phyloP scores from a whole-genome alignment of 768 basidiomycete genomes.

The Leccinum disarticulatum region DNA sequence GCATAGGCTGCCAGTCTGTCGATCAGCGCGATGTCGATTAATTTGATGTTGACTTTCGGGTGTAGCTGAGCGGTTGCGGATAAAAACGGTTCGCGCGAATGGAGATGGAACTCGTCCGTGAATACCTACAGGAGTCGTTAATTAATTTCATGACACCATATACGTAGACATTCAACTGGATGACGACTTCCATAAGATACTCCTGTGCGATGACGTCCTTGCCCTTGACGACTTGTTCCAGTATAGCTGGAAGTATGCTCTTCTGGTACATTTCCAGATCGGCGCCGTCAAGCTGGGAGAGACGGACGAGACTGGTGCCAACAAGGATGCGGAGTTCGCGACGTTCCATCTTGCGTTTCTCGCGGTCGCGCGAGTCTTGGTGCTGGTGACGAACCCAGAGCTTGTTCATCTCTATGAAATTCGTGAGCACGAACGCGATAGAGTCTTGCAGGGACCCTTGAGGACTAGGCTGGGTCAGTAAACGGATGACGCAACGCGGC shows the following conservation, averaged over 20 bases:
- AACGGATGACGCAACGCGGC: neutral
- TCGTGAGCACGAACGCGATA: slow-evolving; percentile 92
- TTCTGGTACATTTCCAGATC: slow-evolving; percentile 84
- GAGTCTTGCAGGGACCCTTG: slow-evolving; percentile 92
- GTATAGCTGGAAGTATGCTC: slow-evolving; percentile 84
- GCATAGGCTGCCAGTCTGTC: slow-evolving; percentile 95
- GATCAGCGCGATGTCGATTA: slow-evolving; percentile 96
- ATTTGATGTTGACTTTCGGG: slow-evolving; percentile 97
- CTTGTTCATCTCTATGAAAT: too few relatives aligned
- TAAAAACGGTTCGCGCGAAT: slow-evolving; percentile 94
- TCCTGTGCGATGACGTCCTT: slow-evolving; percentile 99
- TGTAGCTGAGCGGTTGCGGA: slow-evolving; percentile 95
- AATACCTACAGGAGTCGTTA: slow-evolving; percentile 65
- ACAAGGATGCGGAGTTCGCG: slow-evolving; percentile 94
- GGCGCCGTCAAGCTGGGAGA: slow-evolving; percentile 95
- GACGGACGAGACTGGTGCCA: slow-evolving; percentile 94
- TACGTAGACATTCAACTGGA: slow-evolving; percentile 65
- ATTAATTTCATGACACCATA: neutral
- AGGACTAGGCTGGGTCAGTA: slow-evolving; percentile 52
- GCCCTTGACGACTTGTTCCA: slow-evolving; percentile 75
- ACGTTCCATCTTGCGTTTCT: slow-evolving; percentile 51
- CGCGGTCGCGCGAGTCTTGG: slow-evolving; percentile 85
- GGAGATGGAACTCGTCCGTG: slow-evolving; percentile 97
- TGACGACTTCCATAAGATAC: slow-evolving; percentile 99
- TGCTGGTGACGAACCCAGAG: too few relatives aligned